These are phyloP conservation scores for Cordia subcordata DNA, from an alignment of 257 asterid genomes.

Conservation along the genomic window DNA sequence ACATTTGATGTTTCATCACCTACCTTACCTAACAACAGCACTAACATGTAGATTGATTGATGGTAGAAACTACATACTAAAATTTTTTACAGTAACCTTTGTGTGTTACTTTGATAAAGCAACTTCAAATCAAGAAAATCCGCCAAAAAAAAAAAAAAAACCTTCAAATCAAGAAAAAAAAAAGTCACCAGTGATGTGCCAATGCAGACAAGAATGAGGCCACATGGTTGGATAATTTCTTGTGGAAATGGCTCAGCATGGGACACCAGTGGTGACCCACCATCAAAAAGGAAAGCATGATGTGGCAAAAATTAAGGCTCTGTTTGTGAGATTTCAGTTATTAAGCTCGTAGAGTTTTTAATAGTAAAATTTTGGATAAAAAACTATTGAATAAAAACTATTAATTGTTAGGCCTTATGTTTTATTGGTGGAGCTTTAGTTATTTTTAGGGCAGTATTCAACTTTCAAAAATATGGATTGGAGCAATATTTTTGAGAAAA, in stretches of 20 bases:
- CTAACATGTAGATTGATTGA: neutral
- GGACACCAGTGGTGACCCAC: constrained; percentile 3
- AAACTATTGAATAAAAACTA: too few species aligned
- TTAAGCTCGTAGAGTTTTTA: too few species aligned
- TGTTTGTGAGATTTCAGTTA: too few species aligned
- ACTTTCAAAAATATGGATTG: too few species aligned
- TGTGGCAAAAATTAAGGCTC: too few species aligned
- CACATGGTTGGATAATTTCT: constrained; percentile 14
- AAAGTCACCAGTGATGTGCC: constrained; percentile 10
- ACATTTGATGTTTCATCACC: constrained; percentile 19
- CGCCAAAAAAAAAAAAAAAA: neutral
- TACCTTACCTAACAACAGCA: constrained; percentile 30
- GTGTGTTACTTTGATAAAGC: neutral
- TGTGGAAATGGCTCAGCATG: constrained; percentile 66
- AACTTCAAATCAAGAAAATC: neutral
- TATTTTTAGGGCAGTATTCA: too few species aligned
- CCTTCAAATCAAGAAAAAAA: constrained; percentile 1
- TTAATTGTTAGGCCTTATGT: too few species aligned
- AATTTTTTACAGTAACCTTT: too few species aligned
- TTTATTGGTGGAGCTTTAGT: too few species aligned
- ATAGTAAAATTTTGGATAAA: too few species aligned
- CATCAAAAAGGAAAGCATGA: neutral
- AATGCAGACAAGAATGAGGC: constrained; percentile 10
- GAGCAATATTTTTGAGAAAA: too few species aligned
- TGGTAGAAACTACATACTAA: neutral